phyloP scores from a whole-genome alignment of 306 rosid genomes.

The Datisca glomerata region DNA sequence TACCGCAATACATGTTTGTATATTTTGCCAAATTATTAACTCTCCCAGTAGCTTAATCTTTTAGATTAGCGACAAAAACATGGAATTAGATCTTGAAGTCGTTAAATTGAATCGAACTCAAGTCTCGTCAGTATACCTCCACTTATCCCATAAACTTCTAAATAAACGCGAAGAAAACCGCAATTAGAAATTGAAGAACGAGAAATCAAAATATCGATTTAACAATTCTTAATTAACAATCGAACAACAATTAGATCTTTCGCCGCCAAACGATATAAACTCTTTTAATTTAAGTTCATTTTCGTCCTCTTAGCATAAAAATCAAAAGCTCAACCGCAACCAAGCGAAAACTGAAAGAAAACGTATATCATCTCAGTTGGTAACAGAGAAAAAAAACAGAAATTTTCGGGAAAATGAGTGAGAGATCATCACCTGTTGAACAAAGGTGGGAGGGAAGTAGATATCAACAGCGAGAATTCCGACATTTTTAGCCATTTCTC shows the following conservation, averaged over 20 bases:
- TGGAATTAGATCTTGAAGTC: not conserved
- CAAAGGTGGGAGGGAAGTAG: constrained; percentile 78
- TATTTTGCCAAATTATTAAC: no score
- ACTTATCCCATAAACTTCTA: not conserved
- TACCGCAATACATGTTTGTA: no score
- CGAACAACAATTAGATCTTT: not conserved
- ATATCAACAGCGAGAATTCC: constrained; percentile 93
- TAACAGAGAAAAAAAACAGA: not conserved
- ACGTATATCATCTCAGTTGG: not conserved
- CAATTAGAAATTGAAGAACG: not conserved
- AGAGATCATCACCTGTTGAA: constrained; percentile 62
- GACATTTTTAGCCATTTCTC: constrained; percentile 67
- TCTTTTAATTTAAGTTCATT: not conserved
- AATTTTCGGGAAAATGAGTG: not conserved
- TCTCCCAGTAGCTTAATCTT: not conserved
- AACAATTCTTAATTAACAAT: not conserved
- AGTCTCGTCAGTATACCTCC: no score
- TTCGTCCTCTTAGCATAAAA: not conserved
- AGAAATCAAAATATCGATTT: not conserved
- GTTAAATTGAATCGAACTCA: no score
- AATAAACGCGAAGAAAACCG: not conserved
- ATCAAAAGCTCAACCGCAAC: not conserved
- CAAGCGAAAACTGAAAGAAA: not conserved
- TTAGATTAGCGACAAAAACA: not conserved
- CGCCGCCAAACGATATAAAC: no score